These are phyloP conservation scores for Gynostemma pentaphyllum DNA, from an alignment of 306 rosid species.

Conservation along the genomic window DNA sequence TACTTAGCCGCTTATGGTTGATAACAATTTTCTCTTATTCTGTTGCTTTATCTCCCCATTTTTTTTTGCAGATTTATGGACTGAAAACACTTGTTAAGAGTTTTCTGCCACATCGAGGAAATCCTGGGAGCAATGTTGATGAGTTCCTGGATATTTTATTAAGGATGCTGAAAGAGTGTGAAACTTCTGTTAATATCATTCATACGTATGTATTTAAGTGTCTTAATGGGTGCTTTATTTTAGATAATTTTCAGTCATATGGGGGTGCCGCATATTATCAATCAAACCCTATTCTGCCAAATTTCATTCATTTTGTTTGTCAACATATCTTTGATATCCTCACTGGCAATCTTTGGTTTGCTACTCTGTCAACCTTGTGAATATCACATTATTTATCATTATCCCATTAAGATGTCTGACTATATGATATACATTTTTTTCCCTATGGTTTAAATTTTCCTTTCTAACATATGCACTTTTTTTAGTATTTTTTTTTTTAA, in stretches of 20 bases:
- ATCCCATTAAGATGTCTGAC: neutral
- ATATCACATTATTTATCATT: neutral
- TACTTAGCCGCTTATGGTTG: neutral
- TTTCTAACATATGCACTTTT: neutral
- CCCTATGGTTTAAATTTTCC: neutral
- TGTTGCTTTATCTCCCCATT: neutral
- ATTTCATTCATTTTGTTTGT: neutral
- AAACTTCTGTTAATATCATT: constrained; percentile 18
- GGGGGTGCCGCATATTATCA: neutral
- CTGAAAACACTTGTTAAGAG: constrained; percentile 76
- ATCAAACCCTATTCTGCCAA: neutral
- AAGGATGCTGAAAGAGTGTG: constrained; percentile 36
- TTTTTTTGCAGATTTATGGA: constrained; percentile 64
- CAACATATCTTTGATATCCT: too few species aligned
- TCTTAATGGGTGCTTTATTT: constrained; percentile 4
- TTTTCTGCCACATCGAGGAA: constrained; percentile 52
- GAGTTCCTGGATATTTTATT: constrained; percentile 44
- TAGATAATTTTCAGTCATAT: neutral
- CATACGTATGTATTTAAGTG: constrained; percentile 31
- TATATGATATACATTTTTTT: neutral
- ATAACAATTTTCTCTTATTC: neutral
- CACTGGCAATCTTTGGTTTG: neutral
- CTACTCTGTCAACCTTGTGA: constrained; percentile 1
- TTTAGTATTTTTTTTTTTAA: too few species aligned
- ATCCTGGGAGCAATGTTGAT: constrained; percentile 25